Evolutionary conservation across 208 protist genomes (phyloP), one percentile per base, ranked within the genome.

Genomic region (Trichomonas tenax): DNA sequence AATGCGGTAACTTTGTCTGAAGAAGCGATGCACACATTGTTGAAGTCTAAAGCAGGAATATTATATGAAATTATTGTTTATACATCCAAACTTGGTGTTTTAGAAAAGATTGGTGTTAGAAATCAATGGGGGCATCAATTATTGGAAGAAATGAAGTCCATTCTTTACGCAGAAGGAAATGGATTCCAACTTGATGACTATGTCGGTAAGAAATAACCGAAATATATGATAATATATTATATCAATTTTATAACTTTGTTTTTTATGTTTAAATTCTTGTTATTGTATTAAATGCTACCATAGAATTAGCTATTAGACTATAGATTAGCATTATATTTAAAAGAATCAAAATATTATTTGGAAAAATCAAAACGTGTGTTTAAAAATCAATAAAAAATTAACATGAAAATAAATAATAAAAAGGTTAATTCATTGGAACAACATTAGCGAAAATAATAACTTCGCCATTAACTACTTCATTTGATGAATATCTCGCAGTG

Each of bases 101-200:
- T 93, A n/a, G 86, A 93, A 51, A 93, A 93, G 46, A 23, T 93
- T 14, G 86, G 86, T 93, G 86, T 93, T 51, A 38, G 44, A 93
- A 93, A 93, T 51, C 40, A 51, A 51, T 93, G 86, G 86, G 44
- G 31, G 15, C 86, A 93, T 51, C 86, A 41, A n/a, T 26, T 93
- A 11, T 31, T 93, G 21, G 17, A 93, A 38, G 44, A 93, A 26
- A 40, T 51, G 6, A 34, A 51, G n/a, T 23, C 41, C 2, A 38
- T 93, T 26, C 21, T 93, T 58, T 93, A 93, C 38, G 34, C 41
- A 51, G 44, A 34, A 93, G 17, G 40, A 51, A 38, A 93, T 51
- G 86, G 44, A 93, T 93, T 93, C n/a, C 40, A 93, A 38, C 44
- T 93, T 36, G 86, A 93, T 51, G 86, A 93, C 46, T 93, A 93